phyloP scores from a whole-genome alignment of 2,329 filamentous ascomycete genomes.

The Fusarium lyarnte region DNA sequence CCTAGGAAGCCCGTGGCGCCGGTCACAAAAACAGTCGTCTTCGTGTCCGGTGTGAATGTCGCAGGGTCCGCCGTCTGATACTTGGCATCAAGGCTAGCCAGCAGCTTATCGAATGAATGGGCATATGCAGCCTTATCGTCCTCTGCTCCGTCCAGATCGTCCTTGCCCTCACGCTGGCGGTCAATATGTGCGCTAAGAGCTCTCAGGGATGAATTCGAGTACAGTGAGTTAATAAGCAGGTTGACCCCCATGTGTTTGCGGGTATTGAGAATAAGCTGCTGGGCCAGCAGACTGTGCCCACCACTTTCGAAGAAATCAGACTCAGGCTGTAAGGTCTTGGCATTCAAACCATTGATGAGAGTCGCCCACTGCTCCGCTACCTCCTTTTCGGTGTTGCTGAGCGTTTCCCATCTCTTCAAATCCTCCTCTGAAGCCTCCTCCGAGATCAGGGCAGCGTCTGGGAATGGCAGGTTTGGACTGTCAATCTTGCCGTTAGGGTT shows the following conservation, averaged over 20 bases:
- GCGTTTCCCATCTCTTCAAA: not conserved
- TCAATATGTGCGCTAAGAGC: not conserved
- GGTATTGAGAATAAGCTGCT: not conserved
- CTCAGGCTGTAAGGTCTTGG: not conserved
- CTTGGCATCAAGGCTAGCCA: not conserved
- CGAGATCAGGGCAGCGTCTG: not conserved
- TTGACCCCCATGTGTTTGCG: not conserved
- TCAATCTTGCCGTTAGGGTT: not conserved
- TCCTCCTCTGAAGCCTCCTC: not conserved
- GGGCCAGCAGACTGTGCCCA: not conserved
- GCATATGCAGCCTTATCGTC: not conserved
- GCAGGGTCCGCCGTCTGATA: not conserved
- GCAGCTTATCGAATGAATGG: not conserved
- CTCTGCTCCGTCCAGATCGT: not conserved
- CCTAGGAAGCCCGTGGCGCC: not conserved
- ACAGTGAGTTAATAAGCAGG: not conserved
- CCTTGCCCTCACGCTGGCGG: not conserved
- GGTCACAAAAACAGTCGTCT: not conserved
- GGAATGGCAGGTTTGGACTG: not conserved
- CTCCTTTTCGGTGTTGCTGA: not conserved
- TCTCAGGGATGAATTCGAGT: not conserved
- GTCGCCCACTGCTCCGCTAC: not conserved
- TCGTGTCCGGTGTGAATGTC: not conserved
- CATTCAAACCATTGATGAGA: not conserved
- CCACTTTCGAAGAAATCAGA: not conserved